phyloP scores from a whole-genome alignment of 768 basidiomycete genomes.

The Leccinum subgranulosum region DNA sequence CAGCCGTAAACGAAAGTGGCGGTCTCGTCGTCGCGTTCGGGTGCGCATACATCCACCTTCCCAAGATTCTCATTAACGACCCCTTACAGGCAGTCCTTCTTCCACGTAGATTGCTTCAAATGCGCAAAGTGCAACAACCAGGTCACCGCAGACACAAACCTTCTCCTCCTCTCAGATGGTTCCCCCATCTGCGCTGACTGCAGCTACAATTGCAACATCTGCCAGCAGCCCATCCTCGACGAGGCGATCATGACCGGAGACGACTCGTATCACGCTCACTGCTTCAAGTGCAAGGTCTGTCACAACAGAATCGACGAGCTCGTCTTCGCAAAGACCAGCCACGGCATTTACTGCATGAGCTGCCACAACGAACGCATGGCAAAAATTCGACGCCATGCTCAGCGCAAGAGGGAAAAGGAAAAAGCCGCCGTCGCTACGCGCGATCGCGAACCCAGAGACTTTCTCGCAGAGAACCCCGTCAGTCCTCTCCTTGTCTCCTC shows the following conservation, averaged over 20 bases:
- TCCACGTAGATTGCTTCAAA: conserved; percentile 94
- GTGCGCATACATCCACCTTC: conserved; percentile 45
- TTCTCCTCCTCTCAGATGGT: conserved; percentile 95
- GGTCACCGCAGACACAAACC: conserved; percentile 95
- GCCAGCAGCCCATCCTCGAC: conserved; percentile 90
- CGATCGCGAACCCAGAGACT: conserved; percentile 23
- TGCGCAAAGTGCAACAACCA: conserved; percentile 93
- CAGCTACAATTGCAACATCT: conserved; percentile 95
- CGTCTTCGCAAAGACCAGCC: conserved; percentile 96
- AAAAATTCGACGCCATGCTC: conserved; percentile 84
- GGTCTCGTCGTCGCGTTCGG: conserved; percentile 95
- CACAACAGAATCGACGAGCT: conserved; percentile 94
- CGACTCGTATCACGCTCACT: conserved; percentile 97
- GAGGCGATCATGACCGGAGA: conserved; percentile 99
- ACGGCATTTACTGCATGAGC: conserved; percentile 98
- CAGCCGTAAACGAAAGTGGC: conserved; percentile 76
- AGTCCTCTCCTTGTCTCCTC: conserved; percentile 17
- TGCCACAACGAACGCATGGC: conserved; percentile 98
- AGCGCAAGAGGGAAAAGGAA: conserved; percentile 76
- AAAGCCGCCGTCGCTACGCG: conserved; percentile 32
- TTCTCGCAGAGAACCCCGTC: conserved; percentile 42
- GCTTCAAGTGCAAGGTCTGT: conserved; percentile 98
- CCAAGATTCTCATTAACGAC: not conserved
- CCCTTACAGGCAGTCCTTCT: conserved; percentile 75
- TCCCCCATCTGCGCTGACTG: conserved; percentile 95